These are phyloP conservation scores for Ceratobasidium sp. DNA, from an alignment of 1,284 basidiomycete genomes.

Conservation along the genomic window DNA sequence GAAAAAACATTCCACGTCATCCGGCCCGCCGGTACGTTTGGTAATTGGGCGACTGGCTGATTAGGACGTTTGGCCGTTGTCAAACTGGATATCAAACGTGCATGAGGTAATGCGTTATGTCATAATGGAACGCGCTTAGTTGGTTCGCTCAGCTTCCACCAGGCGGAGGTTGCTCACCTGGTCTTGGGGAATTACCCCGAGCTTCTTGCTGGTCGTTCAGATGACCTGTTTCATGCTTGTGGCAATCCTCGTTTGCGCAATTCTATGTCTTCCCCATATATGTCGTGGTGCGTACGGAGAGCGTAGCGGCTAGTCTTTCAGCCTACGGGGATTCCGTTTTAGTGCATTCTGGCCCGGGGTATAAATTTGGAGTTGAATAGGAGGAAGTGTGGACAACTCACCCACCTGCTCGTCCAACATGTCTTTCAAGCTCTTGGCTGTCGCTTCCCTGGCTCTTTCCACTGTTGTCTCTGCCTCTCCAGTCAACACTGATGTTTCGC, in stretches of 20 bases:
- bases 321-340: slow-evolving; percentile 13
- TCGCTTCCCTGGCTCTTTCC: slow-evolving; percentile 38
- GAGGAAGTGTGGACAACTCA: not conserved
- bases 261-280: not conserved
- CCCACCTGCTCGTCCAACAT: slow-evolving; percentile 9
- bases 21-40: slow-evolving; percentile 28
- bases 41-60: not conserved
- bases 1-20: slow-evolving; percentile 11
- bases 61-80: not conserved
- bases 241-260: not conserved
- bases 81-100: slow-evolving; percentile 11
- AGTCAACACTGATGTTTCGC: slow-evolving; percentile 20
- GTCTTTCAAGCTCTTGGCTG: slow-evolving; percentile 38
- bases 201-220: slow-evolving; percentile 32
- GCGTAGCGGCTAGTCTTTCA: slow-evolving; percentile 3
- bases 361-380: slow-evolving; percentile 13
- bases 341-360: slow-evolving; percentile 8
- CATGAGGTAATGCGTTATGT: slow-evolving; percentile 11
- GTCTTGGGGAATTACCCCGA: slow-evolving; percentile 31
- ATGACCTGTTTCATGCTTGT: slow-evolving; percentile 17
- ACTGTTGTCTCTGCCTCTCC: slow-evolving; percentile 34
- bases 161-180: slow-evolving; percentile 28
- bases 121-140: slow-evolving; percentile 8
- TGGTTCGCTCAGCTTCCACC: slow-evolving; percentile 5
- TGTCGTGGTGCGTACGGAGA: not conserved